These are phyloP conservation scores for Fusarium albosuccineum DNA, from an alignment of 2,329 filamentous ascomycete genomes.

Conservation along the genomic window DNA sequence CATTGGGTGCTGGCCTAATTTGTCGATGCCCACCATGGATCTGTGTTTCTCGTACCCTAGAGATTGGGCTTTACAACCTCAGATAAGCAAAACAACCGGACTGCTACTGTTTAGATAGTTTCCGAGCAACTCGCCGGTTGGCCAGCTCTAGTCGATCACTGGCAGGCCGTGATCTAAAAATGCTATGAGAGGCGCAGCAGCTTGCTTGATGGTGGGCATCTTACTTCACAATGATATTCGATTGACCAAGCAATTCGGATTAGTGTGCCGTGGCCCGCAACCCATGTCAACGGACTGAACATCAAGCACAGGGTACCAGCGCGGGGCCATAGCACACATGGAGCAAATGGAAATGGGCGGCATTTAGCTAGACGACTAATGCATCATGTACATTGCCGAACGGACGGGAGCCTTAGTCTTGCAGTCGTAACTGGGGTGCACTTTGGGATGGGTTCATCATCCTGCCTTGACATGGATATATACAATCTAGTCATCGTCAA, in stretches of 20 bases:
- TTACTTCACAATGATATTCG: neutral
- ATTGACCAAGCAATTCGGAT: neutral
- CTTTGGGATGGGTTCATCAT: neutral
- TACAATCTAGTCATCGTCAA: too few relatives aligned
- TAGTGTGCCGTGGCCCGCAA: conserved; percentile 7
- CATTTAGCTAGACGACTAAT: conserved; percentile 3
- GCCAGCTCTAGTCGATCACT: neutral
- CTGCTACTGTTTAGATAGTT: neutral
- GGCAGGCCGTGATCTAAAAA: neutral
- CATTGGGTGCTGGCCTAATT: neutral
- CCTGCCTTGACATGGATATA: too few relatives aligned
- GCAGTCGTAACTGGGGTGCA: conserved; percentile 5
- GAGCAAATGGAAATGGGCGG: conserved; percentile 5
- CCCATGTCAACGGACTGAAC: neutral
- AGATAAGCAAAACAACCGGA: neutral
- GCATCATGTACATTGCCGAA: conserved; percentile 25
- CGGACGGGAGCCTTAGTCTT: conserved; percentile 18
- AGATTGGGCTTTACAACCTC: neutral
- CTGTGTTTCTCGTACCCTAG: conserved; percentile 9
- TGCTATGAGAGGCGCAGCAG: neutral
- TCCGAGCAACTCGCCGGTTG: neutral
- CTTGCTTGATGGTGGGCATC: neutral
- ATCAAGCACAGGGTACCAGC: conserved; percentile 1
- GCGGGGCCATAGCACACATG: neutral
- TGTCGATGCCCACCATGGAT: neutral